A percentile compares a stretch with the other conserved stretches of the same genome.
phyloP scores from a whole-genome alignment of 2,329 filamentous ascomycete genomes.

The Fusarium succisae region DNA sequence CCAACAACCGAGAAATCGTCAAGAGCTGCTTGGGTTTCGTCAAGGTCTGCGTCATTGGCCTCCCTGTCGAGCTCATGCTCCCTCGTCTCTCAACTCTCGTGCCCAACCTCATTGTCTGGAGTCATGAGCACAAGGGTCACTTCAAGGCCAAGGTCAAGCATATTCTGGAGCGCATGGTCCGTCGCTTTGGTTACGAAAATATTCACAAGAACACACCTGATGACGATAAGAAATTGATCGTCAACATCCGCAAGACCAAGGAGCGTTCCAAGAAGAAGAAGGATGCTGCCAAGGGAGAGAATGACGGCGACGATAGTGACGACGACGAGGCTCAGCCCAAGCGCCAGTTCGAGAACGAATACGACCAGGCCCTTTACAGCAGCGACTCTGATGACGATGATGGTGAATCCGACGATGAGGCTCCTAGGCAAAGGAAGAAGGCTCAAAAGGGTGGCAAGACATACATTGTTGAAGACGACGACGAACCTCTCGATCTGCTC shows the following conservation, averaged over 20 bases:
- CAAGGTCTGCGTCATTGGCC: slow-evolving; percentile 90
- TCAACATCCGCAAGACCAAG: slow-evolving; percentile 94
- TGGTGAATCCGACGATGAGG: slow-evolving; percentile 64
- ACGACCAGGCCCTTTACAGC: slow-evolving; percentile 95
- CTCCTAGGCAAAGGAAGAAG: slow-evolving; percentile 60
- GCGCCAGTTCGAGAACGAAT: slow-evolving; percentile 86
- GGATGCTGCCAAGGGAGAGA: slow-evolving; percentile 69
- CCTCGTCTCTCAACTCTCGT: slow-evolving; percentile 81
- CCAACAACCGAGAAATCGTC: slow-evolving; percentile 96
- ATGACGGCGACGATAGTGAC: slow-evolving; percentile 65
- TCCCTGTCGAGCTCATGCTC: slow-evolving; percentile 81
- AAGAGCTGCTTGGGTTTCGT: slow-evolving; percentile 94
- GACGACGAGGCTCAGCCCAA: slow-evolving; percentile 58
- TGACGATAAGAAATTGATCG: slow-evolving; percentile 86
- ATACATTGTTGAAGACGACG: slow-evolving; percentile 94
- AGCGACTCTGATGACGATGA: slow-evolving; percentile 70
- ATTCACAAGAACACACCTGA: slow-evolving; percentile 86
- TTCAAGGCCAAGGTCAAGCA: slow-evolving; percentile 98
- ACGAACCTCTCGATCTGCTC: slow-evolving; percentile 93
- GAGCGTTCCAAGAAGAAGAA: slow-evolving; percentile 92
- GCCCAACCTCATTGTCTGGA: slow-evolving; percentile 94
- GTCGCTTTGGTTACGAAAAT: slow-evolving; percentile 84
- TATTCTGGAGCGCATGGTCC: slow-evolving; percentile 92
- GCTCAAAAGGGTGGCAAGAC: slow-evolving; percentile 71
- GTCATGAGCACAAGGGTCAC: slow-evolving; percentile 96